phyloP scores from a whole-genome alignment of 192 early-diverging fungal species.

The Podila verticillata region DNA sequence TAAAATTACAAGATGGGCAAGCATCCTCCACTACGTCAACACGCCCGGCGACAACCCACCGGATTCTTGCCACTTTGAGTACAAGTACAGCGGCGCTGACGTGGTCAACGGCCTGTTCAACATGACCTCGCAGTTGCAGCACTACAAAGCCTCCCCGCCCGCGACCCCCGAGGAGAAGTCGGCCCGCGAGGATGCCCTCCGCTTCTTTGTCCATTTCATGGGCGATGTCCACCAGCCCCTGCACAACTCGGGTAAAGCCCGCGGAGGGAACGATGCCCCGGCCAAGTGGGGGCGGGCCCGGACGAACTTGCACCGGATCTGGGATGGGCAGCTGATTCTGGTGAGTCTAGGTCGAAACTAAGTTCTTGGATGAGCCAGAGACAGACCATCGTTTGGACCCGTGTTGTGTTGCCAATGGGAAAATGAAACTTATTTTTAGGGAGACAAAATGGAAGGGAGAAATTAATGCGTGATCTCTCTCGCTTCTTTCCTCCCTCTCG shows the following conservation, averaged over 20 bases:
- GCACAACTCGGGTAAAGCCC: slow-evolving; percentile 45
- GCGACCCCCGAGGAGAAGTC: slow-evolving; percentile 21
- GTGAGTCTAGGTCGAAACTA: slow-evolving; percentile 16
- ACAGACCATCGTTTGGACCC: slow-evolving; percentile 3
- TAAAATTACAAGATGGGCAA: slow-evolving; percentile 39
- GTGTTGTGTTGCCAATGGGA: background rate
- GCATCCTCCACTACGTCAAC: slow-evolving; percentile 37
- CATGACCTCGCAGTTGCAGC: slow-evolving; percentile 38
- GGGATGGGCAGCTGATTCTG: slow-evolving; percentile 49
- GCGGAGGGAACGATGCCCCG: slow-evolving; percentile 35
- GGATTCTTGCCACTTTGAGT: slow-evolving; percentile 32
- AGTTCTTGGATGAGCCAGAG: background rate
- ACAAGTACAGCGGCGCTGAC: slow-evolving; percentile 25
- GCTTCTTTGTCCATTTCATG: slow-evolving; percentile 61
- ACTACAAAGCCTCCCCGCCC: slow-evolving; percentile 19
- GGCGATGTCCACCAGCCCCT: slow-evolving; percentile 61
- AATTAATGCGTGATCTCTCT: background rate
- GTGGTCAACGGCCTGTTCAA: slow-evolving; percentile 50
- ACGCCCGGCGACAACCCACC: slow-evolving; percentile 42
- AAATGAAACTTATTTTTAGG: too few species aligned
- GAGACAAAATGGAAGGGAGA: too few species aligned
- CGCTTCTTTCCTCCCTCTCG: background rate
- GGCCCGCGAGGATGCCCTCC: slow-evolving; percentile 47
- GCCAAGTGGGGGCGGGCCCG: slow-evolving; percentile 45
- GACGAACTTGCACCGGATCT: slow-evolving; percentile 47